These are phyloP conservation scores for Arthrobotrys megalospora DNA, from an alignment of 2,329 filamentous ascomycete species.

Conservation along the genomic window DNA sequence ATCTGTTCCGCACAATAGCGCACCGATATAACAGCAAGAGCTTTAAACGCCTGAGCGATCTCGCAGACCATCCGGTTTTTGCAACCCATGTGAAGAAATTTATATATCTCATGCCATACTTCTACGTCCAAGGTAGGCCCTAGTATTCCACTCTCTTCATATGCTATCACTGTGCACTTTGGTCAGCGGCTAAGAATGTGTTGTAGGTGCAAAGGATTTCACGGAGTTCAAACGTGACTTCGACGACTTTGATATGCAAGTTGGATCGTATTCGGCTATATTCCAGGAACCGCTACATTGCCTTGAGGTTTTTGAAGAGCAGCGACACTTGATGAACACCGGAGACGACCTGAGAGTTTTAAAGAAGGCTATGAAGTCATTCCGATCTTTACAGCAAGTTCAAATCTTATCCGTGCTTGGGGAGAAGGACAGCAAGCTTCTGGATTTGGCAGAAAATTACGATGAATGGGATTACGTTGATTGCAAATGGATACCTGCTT, in stretches of 20 bases:
- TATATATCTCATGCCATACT: conserved; percentile 75
- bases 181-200: conserved; percentile 70
- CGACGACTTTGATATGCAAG: conserved; percentile 66
- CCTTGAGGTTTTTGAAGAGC: conserved; percentile 68
- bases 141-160: conserved; percentile 1
- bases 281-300: conserved; percentile 65
- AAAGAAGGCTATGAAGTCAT: conserved; percentile 73
- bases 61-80: conserved; percentile 71
- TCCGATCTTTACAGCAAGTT: conserved; percentile 75
- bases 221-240: conserved; percentile 62
- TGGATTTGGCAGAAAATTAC: conserved; percentile 65
- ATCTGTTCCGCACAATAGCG: conserved; percentile 72
- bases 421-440: conserved; percentile 71
- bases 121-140: conserved; percentile 72
- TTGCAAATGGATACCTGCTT: conserved; percentile 76
- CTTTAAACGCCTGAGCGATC: conserved; percentile 70
- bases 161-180: conserved; percentile 63
- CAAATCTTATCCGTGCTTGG: conserved; percentile 77
- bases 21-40: conserved; percentile 71
- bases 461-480: conserved; percentile 69
- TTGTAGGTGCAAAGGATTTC: conserved; percentile 61
- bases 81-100: conserved; percentile 74
- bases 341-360: conserved; percentile 72
- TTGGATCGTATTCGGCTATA: conserved; percentile 69
- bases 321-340: conserved; percentile 71